Percentiles rank a stretch among this genome's conserved stretches.
These are phyloP conservation scores for Massarina eburnea DNA, from an alignment of 2,329 filamentous ascomycete genomes.

Conservation along the genomic window DNA sequence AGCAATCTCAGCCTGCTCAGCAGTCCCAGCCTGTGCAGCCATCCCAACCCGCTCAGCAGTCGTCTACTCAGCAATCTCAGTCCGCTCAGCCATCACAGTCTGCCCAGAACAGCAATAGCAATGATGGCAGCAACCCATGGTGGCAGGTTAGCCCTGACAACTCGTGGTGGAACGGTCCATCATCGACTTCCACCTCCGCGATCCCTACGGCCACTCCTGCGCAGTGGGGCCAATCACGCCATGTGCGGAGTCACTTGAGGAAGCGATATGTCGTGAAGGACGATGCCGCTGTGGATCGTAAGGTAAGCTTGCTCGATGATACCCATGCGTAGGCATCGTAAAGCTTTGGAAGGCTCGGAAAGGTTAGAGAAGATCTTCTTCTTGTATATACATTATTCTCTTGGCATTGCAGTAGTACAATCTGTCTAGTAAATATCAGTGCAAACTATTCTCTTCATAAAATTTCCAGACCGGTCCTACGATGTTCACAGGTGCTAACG, in stretches of 20 bases:
- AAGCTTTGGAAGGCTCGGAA: neutral
- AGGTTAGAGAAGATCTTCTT: neutral
- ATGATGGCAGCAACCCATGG: neutral
- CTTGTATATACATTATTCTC: conserved; percentile 1
- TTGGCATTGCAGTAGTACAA: neutral
- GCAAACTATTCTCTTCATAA: no score
- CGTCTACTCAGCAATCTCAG: neutral
- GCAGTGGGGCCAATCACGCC: neutral
- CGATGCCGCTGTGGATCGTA: neutral
- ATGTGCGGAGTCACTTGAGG: neutral
- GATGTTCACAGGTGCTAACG: neutral
- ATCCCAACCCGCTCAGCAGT: neutral
- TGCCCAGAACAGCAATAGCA: neutral
- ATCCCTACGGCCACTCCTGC: neutral
- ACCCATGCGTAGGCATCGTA: neutral
- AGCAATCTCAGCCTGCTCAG: neutral
- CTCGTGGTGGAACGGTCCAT: neutral
- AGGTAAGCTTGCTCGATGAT: conserved; percentile 5
- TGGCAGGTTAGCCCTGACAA: neutral
- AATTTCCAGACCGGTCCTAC: no score
- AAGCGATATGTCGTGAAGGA: neutral
- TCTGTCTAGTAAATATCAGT: neutral
- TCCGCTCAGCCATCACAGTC: neutral
- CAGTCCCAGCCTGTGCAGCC: neutral
- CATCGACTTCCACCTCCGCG: neutral